phyloP scores from a whole-genome alignment of 2,329 filamentous ascomycete genomes.

The Fusarium tjaetaba region DNA sequence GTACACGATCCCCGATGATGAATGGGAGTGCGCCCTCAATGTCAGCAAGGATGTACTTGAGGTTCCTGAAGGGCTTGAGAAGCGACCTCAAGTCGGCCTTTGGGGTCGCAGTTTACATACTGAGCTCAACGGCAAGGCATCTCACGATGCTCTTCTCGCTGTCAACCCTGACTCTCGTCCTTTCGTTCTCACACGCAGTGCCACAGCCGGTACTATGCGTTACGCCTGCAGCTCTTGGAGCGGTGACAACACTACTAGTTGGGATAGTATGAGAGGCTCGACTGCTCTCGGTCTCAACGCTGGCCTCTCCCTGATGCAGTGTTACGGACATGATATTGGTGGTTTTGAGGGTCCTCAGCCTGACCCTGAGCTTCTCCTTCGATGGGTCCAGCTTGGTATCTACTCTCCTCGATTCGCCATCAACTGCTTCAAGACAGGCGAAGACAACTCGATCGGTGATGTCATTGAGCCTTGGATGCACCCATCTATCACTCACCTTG shows the following conservation, averaged over 20 bases:
- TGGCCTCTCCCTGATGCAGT: conserved; percentile 74
- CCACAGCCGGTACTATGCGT: conserved; percentile 74
- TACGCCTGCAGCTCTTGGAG: conserved; percentile 80
- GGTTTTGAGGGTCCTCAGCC: conserved; percentile 81
- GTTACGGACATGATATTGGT: conserved; percentile 78
- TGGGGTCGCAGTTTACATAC: conserved; percentile 77
- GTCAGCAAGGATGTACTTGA: conserved; percentile 44
- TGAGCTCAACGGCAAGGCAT: conserved; percentile 76
- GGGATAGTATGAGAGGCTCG: conserved; percentile 76
- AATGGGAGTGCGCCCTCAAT: conserved; percentile 70
- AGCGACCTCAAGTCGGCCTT: conserved; percentile 65
- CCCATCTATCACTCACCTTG: conserved; percentile 69
- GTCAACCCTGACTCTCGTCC: conserved; percentile 68
- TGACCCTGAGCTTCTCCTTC: conserved; percentile 73
- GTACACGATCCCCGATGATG: conserved; percentile 73
- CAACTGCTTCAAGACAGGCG: conserved; percentile 80
- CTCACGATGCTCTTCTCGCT: conserved; percentile 72
- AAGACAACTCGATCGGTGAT: conserved; percentile 73
- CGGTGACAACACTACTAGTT: conserved; percentile 79
- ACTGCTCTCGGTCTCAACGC: conserved; percentile 76
- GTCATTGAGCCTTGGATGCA: conserved; percentile 86
- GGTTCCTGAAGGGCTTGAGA: conserved; percentile 48
- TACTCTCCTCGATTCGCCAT: conserved; percentile 78
- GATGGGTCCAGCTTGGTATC: conserved; percentile 78
- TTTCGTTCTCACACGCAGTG: conserved; percentile 76